phyloP scores from a whole-genome alignment of 495 filamentous ascomycete genomes.

The Trichocladium antarcticum region DNA sequence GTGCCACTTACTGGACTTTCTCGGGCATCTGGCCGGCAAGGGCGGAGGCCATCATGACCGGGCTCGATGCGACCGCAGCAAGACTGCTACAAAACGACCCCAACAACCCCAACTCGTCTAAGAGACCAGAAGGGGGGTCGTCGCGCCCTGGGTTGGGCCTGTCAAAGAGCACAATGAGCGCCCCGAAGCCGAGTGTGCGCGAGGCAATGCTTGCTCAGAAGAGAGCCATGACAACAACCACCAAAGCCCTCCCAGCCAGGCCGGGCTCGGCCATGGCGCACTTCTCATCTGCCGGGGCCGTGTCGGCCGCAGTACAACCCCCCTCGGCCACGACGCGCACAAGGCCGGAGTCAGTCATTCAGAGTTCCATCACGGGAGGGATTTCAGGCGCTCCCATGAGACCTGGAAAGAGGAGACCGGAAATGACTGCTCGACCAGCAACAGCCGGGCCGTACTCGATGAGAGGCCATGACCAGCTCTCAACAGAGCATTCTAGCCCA shows the following conservation, averaged over 20 bases:
- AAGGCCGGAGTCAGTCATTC: conserved; percentile 28
- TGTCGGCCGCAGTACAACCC: conserved; percentile 33
- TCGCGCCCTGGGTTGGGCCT: conserved; percentile 44
- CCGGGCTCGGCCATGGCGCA: conserved; percentile 65
- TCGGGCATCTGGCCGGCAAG: conserved; percentile 61
- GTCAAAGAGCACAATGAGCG: conserved; percentile 44
- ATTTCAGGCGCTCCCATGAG: conserved; percentile 47
- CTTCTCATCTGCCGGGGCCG: conserved; percentile 47
- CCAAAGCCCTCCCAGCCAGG: conserved; percentile 51
- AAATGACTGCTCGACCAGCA: conserved; percentile 41
- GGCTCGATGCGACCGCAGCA: conserved; percentile 62
- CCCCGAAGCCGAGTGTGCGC: conserved; percentile 50
- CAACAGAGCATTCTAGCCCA: conserved; percentile 33
- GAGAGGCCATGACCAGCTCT: conserved; percentile 35
- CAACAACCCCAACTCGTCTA: conserved; percentile 61
- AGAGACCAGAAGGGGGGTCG: conserved; percentile 37
- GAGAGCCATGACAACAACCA: conserved; percentile 48
- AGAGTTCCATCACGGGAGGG: conserved; percentile 34
- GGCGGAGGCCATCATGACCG: conserved; percentile 63
- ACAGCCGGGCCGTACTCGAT: conserved; percentile 49
- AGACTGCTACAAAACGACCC: conserved; percentile 66
- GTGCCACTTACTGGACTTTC: conserved; percentile 77
- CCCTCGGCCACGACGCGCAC: conserved; percentile 34
- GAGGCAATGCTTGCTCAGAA: conserved; percentile 80
- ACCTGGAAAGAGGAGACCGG: conserved; percentile 39